Base-by-base conservation (phyloP, 2,329 filamentous ascomycete genomes). In the Claviceps fusiformis region DNA sequence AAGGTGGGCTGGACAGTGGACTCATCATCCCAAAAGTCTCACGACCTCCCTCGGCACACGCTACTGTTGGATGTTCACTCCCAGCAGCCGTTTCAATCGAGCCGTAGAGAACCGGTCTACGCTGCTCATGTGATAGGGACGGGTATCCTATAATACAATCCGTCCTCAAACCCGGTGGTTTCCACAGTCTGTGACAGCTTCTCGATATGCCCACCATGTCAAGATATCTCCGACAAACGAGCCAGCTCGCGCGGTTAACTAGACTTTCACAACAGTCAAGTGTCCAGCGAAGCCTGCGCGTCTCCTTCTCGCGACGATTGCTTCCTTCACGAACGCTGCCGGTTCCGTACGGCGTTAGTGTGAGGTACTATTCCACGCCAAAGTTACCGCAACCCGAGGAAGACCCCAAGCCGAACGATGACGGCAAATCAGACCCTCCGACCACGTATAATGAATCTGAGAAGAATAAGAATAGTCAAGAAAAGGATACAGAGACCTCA, bases 151-250 rank as follows among this genome's bases (percentile, higher is more conserved):
- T 48, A 58, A 50, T 57, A 54, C 59, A 6, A 54, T 58, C 24
- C 54, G 56, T 56, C 57, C 55, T 61, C 59, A 60, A 61, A 59
- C 59, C 66, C 68, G 68, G 68, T 64, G 61, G 60, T 67, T 17
- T 64, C 68, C 68, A 67, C 63, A 63, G 54, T 62, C 59, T 35
- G 61, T 65, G 64, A 65, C 61, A 63, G 60, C 60, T 58, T 59
- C 58, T 59, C 58, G 57, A 62, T 59, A 60, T 60, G 48, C 45
- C 62, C 61, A 63, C 68, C 70, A 87, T 87, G 84, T 82, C 82
- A 68, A 80, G 80, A 64, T 74, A 84, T 64, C 72, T 86, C 62
- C 80, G 83, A 68, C 81, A 82, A 69, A 78, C 83, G 68, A 80
- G 81, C 73, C 79, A 81, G 68, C 72, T 87, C 67, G 80, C 81